These are phyloP conservation scores for Echinochloa phyllopogon DNA, from an alignment of 176 grass and related monocot genomes.

Conservation along the genomic window DNA sequence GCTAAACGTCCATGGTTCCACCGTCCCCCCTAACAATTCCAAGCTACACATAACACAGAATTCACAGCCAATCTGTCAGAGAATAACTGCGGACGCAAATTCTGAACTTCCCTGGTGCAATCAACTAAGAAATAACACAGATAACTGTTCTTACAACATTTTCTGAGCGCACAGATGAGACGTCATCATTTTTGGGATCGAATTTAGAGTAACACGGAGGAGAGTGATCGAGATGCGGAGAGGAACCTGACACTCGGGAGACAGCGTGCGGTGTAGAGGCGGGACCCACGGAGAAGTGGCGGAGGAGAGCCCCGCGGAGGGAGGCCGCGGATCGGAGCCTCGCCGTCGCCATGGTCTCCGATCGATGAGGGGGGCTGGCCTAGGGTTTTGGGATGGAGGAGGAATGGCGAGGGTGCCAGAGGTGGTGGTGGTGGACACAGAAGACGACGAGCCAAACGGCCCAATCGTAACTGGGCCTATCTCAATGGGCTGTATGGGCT, in stretches of 20 bases:
- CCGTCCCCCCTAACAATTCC: not conserved
- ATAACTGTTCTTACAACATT: not conserved
- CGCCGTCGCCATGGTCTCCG: conserved; percentile 51
- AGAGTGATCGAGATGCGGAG: not conserved
- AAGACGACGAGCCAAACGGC: not conserved
- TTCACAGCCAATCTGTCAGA: not conserved
- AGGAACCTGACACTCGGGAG: conserved; percentile 40
- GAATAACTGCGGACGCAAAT: not conserved
- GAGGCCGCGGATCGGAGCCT: conserved; percentile 48
- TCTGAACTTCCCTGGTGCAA: not conserved
- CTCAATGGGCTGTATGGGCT: not conserved
- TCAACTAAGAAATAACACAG: not conserved
- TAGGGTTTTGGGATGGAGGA: conserved; percentile 49
- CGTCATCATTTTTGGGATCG: not conserved
- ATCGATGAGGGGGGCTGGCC: not conserved
- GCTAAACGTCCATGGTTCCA: not conserved
- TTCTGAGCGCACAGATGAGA: not conserved
- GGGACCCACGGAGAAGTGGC: conserved; percentile 10
- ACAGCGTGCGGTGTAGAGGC: not conserved
- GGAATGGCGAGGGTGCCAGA: not conserved
- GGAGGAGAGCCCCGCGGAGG: conserved; percentile 41
- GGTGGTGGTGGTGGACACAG: no score
- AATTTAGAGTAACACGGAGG: not conserved
- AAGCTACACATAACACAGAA: not conserved
- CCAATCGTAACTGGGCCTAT: not conserved